A percentile compares a stretch with the other conserved stretches of the same genome.
These are phyloP conservation scores for Colletotrichum tropicicola DNA, from an alignment of 2,329 filamentous ascomycete species.

Conservation along the genomic window DNA sequence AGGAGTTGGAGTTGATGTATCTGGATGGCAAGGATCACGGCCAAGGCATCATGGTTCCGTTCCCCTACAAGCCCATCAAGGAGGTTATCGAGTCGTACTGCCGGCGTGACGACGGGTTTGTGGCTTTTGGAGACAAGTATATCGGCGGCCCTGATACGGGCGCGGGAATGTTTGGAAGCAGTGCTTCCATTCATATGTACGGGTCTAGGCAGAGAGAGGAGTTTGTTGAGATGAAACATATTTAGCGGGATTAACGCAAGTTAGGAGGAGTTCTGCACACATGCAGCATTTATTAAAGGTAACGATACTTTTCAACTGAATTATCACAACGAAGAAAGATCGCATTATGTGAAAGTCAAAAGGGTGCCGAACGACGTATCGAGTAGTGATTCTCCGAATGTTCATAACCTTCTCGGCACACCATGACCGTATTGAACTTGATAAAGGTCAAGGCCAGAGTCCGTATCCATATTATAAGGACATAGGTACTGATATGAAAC, in stretches of 20 bases:
- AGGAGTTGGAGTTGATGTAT: conserved; percentile 36
- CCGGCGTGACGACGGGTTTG: conserved; percentile 15
- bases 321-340: too few species aligned
- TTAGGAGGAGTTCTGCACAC: neutral
- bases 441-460: too few species aligned
- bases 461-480: neutral
- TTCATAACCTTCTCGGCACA: too few species aligned
- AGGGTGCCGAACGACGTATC: too few species aligned
- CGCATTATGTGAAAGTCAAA: too few species aligned
- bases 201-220: neutral
- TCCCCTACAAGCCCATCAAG: conserved; percentile 10
- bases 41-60: conserved; percentile 29
- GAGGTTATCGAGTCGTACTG: conserved; percentile 26
- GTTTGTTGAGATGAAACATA: conserved; percentile 10
- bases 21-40: conserved; percentile 36
- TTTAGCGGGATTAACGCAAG: too few species aligned
- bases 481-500: too few species aligned
- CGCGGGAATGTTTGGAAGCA: neutral
- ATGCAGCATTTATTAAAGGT: neutral
- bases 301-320: neutral
- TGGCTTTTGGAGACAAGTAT: conserved; percentile 15
- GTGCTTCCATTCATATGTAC: neutral
- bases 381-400: too few species aligned
- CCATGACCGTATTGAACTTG: too few species aligned
- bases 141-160: conserved; percentile 15